Evolutionary conservation across 768 basidiomycete species (phyloP).

Genomic region (Lactarius pseudohatsudake): DNA sequence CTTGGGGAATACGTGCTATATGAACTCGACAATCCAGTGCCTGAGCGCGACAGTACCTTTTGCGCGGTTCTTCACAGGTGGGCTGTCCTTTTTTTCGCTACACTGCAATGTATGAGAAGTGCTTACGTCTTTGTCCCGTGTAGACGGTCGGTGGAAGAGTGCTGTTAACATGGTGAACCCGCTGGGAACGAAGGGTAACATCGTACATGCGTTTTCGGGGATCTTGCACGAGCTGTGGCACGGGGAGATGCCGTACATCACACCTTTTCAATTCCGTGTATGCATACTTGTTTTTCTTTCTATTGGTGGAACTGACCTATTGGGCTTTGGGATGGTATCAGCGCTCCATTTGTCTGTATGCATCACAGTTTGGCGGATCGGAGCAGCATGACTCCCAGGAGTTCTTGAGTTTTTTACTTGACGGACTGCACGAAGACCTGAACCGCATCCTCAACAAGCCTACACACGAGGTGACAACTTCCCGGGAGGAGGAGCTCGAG

Average conservation of each 20-base stretch:
- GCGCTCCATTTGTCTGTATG: conserved; percentile 60
- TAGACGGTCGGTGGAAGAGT: conserved; percentile 77
- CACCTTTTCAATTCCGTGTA: conserved; percentile 84
- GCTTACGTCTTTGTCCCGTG: conserved; percentile 4
- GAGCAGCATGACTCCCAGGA: conserved; percentile 99
- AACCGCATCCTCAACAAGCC: conserved; percentile 85
- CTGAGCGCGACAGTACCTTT: conserved; percentile 93
- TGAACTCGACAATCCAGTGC: conserved; percentile 98
- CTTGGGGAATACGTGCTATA: conserved; percentile 96
- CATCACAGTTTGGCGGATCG: conserved; percentile 74
- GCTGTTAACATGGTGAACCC: conserved; percentile 85
- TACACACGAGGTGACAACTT: conserved; percentile 59
- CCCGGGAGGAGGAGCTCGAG: conserved; percentile 87
- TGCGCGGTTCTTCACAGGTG: conserved; percentile 88
- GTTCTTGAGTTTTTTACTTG: conserved; percentile 90
- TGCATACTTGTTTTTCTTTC: conserved; percentile 3
- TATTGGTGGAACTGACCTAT: conserved; percentile 18
- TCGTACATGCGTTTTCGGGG: conserved; percentile 80
- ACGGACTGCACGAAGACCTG: conserved; percentile 94
- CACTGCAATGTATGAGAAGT: neutral
- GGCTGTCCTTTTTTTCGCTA: conserved; percentile 29
- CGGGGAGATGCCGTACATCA: conserved; percentile 77
- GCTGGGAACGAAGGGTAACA: conserved; percentile 80
- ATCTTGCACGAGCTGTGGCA: conserved; percentile 87
- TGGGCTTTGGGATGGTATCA: conserved; percentile 36